A percentile compares a stretch with the other conserved stretches of the same genome.
Conservation (phyloP, 2,329 filamentous ascomycete species). For the Zasmidium cellare region DNA sequence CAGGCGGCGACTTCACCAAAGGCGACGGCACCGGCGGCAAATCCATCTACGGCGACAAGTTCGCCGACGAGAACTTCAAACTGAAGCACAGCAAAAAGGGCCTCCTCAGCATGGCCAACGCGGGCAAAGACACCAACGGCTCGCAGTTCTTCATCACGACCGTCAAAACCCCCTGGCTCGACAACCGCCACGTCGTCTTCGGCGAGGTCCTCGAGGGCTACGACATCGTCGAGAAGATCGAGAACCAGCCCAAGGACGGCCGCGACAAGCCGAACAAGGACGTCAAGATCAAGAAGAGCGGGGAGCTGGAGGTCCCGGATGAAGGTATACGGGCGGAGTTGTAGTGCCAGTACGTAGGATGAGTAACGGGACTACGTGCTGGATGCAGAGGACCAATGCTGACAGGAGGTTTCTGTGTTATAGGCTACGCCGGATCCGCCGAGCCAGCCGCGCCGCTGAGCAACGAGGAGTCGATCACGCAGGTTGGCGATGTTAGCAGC, state of each 20-base stretch:
- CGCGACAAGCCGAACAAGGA: conserved; percentile 68
- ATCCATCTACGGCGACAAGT: conserved; percentile 83
- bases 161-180: conserved; percentile 76
- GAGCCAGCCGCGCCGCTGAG: conserved; percentile 42
- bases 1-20: conserved; percentile 83
- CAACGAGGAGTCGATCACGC: conserved; percentile 38
- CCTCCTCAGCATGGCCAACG: conserved; percentile 80
- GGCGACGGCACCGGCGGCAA: conserved; percentile 81
- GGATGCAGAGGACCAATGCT: conserved; percentile 7
- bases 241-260: conserved; percentile 65
- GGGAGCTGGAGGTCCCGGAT: conserved; percentile 77
- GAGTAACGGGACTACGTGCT: conserved; percentile 9
- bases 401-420: conserved; percentile 5
- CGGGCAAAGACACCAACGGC: conserved; percentile 82
- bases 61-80: conserved; percentile 93
- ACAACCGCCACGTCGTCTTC: conserved; percentile 83
- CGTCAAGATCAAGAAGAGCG: conserved; percentile 79
- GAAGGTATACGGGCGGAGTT: conserved; percentile 94
- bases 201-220: conserved; percentile 86
- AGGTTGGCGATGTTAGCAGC: conserved; percentile 7
- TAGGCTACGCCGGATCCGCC: conserved; percentile 49
- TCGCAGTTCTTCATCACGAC: conserved; percentile 93
- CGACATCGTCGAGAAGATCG: conserved; percentile 76
- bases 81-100: conserved; percentile 86
- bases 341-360: conserved; percentile 52